These are phyloP conservation scores for Dentipellis fragilis DNA, from an alignment of 768 basidiomycete genomes.

Conservation along the genomic window DNA sequence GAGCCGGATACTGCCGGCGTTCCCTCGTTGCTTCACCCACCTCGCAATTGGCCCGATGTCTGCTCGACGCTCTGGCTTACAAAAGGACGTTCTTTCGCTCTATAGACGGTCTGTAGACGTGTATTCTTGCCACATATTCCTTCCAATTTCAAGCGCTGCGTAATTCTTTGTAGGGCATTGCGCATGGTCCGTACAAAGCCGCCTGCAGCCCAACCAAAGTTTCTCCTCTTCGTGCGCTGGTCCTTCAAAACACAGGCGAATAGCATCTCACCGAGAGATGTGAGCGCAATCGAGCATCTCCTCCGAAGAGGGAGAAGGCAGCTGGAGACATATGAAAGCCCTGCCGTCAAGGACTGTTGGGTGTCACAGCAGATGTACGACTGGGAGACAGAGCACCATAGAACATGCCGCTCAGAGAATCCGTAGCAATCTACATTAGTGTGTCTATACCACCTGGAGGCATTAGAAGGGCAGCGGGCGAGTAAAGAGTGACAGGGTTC, in stretches of 20 bases:
- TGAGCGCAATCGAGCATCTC: conserved; percentile 65
- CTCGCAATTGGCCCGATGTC: conserved; percentile 17
- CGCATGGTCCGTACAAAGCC: conserved; percentile 70
- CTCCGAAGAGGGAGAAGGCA: conserved; percentile 60
- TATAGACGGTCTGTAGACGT: conserved; percentile 37
- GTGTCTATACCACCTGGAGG: too few species aligned
- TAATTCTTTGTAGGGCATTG: conserved; percentile 42
- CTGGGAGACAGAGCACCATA: conserved; percentile 38
- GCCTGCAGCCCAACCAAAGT: conserved; percentile 44
- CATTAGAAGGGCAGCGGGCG: too few species aligned
- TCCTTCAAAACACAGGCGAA: conserved; percentile 57
- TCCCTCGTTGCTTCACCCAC: not conserved
- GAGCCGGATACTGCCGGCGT: too few species aligned
- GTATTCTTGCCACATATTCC: not conserved
- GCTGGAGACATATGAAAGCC: conserved; percentile 58
- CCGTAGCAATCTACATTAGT: too few species aligned
- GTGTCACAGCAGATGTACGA: conserved; percentile 60
- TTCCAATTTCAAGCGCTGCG: not conserved
- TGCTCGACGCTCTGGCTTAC: conserved; percentile 34
- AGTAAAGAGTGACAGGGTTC: too few species aligned
- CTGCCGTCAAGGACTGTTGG: conserved; percentile 63
- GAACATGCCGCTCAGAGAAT: too few species aligned
- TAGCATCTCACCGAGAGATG: conserved; percentile 51
- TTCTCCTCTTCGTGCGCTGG: conserved; percentile 58
- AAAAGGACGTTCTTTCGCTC: conserved; percentile 40